Percentiles rank a stretch among this genome's conserved stretches.
Conservation (phyloP, 768 basidiomycete genomes). For the Termitomyces sp. region DNA sequence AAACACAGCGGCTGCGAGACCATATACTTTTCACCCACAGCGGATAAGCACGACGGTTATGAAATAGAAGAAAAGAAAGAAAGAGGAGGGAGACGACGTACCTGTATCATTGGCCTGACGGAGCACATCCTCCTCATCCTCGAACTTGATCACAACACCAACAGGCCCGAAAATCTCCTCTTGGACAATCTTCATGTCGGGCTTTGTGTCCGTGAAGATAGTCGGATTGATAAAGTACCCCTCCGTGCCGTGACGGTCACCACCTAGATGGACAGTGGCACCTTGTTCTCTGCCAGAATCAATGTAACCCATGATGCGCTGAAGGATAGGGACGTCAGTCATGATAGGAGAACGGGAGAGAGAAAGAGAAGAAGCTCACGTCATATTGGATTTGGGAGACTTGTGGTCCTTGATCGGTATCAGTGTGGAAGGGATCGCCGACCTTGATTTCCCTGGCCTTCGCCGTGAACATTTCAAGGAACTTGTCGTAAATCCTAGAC, state of each 20-base stretch:
- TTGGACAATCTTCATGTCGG: conserved; percentile 64
- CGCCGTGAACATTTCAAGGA: conserved; percentile 60
- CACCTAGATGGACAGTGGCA: conserved; percentile 60
- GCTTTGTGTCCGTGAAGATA: conserved; percentile 57
- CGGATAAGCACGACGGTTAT: background rate
- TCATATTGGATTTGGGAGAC: conserved; percentile 74
- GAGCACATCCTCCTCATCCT: conserved; percentile 52
- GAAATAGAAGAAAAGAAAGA: too few species aligned
- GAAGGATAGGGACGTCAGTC: background rate
- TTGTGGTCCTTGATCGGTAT: conserved; percentile 73
- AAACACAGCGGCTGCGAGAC: conserved; percentile 87
- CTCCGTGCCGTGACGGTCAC: conserved; percentile 39
- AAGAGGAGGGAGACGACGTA: conserved; percentile 2
- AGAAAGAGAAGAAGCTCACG: conserved; percentile 32
- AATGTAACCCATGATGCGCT: conserved; percentile 74
- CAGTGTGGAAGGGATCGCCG: conserved; percentile 65
- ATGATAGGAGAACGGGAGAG: background rate
- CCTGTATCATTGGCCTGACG: conserved; percentile 77
- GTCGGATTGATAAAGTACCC: conserved; percentile 70
- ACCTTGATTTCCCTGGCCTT: conserved; percentile 53
- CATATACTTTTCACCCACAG: conserved; percentile 43
- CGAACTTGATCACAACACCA: conserved; percentile 65
- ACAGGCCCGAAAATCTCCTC: conserved; percentile 80
- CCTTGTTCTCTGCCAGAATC: conserved; percentile 48
- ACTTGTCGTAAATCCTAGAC: conserved; percentile 74